These are phyloP conservation scores for Microglena sp. DNA, from an alignment of 139 green algal genomes.

Conservation along the genomic window DNA sequence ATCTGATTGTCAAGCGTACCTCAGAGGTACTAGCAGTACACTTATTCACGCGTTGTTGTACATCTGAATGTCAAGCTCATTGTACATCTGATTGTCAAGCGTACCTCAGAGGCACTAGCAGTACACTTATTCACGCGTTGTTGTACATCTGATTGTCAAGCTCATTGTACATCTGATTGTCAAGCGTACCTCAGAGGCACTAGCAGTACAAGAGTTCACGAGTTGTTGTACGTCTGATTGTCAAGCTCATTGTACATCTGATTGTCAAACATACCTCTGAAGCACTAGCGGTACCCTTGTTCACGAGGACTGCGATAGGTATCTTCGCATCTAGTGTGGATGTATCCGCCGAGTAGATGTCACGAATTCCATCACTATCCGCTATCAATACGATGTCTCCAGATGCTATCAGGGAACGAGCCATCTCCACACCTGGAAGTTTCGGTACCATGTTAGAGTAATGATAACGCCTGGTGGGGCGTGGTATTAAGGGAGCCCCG, in stretches of 20 bases:
- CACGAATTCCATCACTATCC: conserved; percentile 76
- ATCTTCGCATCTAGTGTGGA: conserved; percentile 30
- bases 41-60: too few species aligned
- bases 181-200: conserved; percentile 68
- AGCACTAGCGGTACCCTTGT: conserved; percentile 88
- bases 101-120: conserved; percentile 10
- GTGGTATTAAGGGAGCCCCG: too few species aligned
- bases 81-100: neutral
- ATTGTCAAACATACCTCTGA: too few species aligned
- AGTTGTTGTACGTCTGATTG: too few species aligned
- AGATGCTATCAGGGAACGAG: conserved; percentile 56
- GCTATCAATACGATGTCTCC: conserved; percentile 91
- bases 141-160: neutral
- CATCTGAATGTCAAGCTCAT: neutral
- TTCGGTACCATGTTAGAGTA: too few species aligned
- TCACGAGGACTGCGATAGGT: conserved; percentile 79
- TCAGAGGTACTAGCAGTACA: conserved; percentile 11
- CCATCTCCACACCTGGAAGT: conserved; percentile 63
- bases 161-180: neutral
- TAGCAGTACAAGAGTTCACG: too few species aligned
- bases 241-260: too few species aligned
- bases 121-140: neutral
- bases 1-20: neutral
- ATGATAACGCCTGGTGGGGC: too few species aligned
- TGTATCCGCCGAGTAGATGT: conserved; percentile 76